Percentiles rank a stretch among this genome's conserved stretches.
Evolutionary conservation across 257 asterid genomes (phyloP).

Genomic region (Craterostigma plantagineum): DNA sequence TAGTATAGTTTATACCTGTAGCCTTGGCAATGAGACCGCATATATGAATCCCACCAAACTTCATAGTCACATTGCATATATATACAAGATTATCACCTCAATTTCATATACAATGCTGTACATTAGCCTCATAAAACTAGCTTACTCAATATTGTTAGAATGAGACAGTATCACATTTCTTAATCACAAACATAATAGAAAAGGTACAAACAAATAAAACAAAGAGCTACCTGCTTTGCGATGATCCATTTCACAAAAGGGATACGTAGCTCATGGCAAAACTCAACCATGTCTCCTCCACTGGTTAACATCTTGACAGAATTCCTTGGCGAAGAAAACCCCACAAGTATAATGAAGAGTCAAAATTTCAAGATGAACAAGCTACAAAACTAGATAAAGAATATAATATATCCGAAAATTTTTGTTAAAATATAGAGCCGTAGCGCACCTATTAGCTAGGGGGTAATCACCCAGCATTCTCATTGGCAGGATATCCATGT

Average conservation of each 20-base stretch:
- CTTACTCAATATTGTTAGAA: neutral
- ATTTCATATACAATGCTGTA: no score
- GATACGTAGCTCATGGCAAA: conserved; percentile 77
- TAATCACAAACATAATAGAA: neutral
- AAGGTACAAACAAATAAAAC: neutral
- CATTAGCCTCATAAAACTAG: neutral
- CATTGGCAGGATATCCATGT: conserved; percentile 69
- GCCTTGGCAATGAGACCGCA: no score
- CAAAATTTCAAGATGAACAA: no score
- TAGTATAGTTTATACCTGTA: no score
- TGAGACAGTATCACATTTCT: no score
- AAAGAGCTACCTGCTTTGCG: conserved; percentile 43
- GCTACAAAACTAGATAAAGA: neutral
- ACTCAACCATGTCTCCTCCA: conserved; percentile 90
- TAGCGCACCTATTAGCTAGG: conserved; percentile 38
- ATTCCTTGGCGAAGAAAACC: conserved; percentile 17
- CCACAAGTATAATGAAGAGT: no score
- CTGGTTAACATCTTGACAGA: conserved; percentile 62
- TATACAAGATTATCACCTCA: no score
- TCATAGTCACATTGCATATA: no score
- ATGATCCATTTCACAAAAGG: conserved; percentile 72
- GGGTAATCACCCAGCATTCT: conserved; percentile 46
- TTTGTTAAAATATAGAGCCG: conserved; percentile 7
- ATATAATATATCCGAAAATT: neutral
- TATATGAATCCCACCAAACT: no score